A percentile compares a stretch with the other conserved stretches of the same genome.
phyloP scores from a whole-genome alignment of 305 asterid genomes.

The Solanum hybrid region DNA sequence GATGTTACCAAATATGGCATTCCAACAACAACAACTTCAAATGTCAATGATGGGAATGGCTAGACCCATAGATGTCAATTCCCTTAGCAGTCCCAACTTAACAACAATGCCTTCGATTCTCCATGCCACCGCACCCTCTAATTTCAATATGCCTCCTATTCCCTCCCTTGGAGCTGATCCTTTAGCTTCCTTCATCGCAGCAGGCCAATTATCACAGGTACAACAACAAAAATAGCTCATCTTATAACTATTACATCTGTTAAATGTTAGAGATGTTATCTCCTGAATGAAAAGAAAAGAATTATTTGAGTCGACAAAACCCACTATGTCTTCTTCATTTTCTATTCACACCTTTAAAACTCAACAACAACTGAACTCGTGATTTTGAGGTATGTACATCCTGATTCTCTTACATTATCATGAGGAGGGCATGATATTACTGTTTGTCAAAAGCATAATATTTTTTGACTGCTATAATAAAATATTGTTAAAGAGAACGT shows the following conservation, averaged over 20 bases:
- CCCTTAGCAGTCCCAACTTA: neutral
- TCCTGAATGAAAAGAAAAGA: too few species aligned
- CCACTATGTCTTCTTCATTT: neutral
- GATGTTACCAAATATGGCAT: neutral
- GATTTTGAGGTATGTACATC: neutral
- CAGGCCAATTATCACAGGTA: neutral
- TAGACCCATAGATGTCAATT: neutral
- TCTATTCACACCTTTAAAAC: neutral
- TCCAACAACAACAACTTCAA: neutral
- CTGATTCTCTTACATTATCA: neutral
- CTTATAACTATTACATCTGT: neutral
- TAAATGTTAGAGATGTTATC: neutral
- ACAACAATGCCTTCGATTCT: neutral
- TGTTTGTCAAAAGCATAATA: neutral
- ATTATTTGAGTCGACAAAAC: neutral
- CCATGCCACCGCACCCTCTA: neutral
- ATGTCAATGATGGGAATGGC: neutral
- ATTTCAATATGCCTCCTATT: neutral
- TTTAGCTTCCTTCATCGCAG: neutral
- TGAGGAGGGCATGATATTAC: neutral
- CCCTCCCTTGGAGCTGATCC: neutral
- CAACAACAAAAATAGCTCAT: neutral
- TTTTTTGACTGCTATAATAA: neutral
- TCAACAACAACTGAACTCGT: neutral
- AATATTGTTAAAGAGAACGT: neutral